Percentiles rank a stretch among this genome's conserved stretches.
Conservation (phyloP, 1,139 yeast species). For the Blastobotrys proliferans region DNA sequence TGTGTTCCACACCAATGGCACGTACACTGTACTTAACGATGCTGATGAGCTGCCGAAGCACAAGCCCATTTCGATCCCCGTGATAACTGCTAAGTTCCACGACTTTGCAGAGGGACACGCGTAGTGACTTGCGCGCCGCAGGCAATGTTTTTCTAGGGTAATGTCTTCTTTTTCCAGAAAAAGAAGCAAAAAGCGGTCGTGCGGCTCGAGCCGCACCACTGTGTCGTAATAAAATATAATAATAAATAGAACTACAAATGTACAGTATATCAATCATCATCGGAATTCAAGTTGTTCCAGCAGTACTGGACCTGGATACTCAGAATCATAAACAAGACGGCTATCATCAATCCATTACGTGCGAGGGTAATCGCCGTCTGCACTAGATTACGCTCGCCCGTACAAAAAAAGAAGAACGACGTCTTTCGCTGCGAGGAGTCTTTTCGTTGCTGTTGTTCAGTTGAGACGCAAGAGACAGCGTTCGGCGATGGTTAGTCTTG, state of each 20-base stretch:
- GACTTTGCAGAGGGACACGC: too few species aligned
- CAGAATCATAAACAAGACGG: constrained; percentile 17
- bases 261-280: neutral
- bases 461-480: constrained; percentile 9
- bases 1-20: too few species aligned
- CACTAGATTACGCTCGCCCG: constrained; percentile 22
- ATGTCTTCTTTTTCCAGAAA: too few species aligned
- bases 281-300: neutral
- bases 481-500: constrained; percentile 5
- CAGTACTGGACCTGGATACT: constrained; percentile 1
- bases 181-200: too few species aligned
- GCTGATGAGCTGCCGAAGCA: too few species aligned
- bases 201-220: too few species aligned
- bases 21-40: too few species aligned
- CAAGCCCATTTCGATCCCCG: too few species aligned
- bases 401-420: constrained; percentile 21
- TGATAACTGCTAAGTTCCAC: too few species aligned
- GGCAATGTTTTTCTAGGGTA: too few species aligned
- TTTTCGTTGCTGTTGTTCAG: constrained; percentile 3
- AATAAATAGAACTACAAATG: neutral
- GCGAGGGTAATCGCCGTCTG: constrained; percentile 25
- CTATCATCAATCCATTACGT: constrained; percentile 6
- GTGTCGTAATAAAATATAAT: neutral
- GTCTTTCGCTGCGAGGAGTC: constrained; percentile 12
- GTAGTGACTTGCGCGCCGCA: too few species aligned